Conservation (phyloP, 2,329 filamentous ascomycete species). For the Keithomyces neogunnii region DNA sequence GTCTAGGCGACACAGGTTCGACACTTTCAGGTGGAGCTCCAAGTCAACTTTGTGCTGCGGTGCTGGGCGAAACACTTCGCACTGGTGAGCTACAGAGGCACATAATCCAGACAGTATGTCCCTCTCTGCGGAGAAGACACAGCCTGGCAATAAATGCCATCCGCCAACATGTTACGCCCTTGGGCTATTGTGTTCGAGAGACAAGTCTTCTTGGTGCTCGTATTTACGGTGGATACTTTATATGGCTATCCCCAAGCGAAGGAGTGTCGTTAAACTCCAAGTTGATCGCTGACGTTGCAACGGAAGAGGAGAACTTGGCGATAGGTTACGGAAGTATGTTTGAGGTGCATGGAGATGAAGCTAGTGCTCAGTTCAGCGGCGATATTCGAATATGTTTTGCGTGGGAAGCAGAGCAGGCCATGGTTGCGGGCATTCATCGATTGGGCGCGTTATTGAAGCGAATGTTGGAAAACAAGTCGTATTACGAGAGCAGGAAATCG, state of each 20-base stretch:
- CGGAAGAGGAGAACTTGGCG: constrained; percentile 55
- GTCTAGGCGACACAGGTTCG: constrained; percentile 43
- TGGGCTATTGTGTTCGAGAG: constrained; percentile 44
- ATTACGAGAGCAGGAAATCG: constrained; percentile 13
- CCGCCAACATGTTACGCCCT: constrained; percentile 47
- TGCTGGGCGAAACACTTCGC: constrained; percentile 40
- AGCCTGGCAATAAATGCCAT: constrained; percentile 50
- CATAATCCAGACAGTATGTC: constrained; percentile 32
- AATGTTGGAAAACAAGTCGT: constrained; percentile 19
- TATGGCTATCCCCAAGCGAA: constrained; percentile 64
- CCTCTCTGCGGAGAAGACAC: constrained; percentile 37
- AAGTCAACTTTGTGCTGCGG: constrained; percentile 43
- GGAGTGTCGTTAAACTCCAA: constrained; percentile 38
- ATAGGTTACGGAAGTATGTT: constrained; percentile 65
- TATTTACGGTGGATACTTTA: constrained; percentile 73
- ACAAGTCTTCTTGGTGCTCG: constrained; percentile 29
- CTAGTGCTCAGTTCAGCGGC: constrained; percentile 44
- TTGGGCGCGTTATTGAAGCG: constrained; percentile 40
- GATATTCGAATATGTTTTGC: constrained; percentile 61
- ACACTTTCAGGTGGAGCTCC: constrained; percentile 51
- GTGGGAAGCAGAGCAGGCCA: constrained; percentile 58
- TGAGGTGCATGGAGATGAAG: constrained; percentile 51
- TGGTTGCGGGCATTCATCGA: constrained; percentile 60
- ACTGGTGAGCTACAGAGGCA: constrained; percentile 35
- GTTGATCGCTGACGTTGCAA: constrained; percentile 49